phyloP scores from a whole-genome alignment of 352 stramenopile species.

The Pythium phragmiticola region DNA sequence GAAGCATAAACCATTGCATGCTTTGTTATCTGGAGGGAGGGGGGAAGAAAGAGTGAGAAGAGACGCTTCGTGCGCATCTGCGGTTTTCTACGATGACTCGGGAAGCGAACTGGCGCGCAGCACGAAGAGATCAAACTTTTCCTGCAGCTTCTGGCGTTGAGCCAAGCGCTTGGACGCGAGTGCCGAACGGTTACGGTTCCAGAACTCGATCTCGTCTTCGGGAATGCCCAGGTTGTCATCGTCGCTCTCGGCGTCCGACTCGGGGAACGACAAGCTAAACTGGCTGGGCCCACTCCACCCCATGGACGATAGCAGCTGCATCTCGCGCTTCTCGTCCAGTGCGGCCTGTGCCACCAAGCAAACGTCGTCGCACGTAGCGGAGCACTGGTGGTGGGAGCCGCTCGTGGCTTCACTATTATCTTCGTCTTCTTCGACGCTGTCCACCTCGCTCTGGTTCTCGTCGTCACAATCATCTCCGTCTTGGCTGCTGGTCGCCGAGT shows the following conservation, averaged over 20 bases:
- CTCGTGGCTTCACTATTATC: conserved; percentile 21
- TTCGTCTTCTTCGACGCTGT: conserved; percentile 32
- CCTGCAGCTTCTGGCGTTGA: conserved; percentile 81
- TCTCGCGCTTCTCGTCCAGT: conserved; percentile 71
- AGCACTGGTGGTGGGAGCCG: conserved; percentile 40
- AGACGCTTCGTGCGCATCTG: background rate
- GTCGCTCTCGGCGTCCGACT: conserved; percentile 73
- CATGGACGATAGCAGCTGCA: conserved; percentile 82
- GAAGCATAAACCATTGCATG: background rate
- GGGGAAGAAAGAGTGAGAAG: background rate
- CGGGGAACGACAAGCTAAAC: conserved; percentile 56
- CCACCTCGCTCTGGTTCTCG: conserved; percentile 42
- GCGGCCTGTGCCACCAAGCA: conserved; percentile 48
- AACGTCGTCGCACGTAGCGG: conserved; percentile 47
- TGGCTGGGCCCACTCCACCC: conserved; percentile 71
- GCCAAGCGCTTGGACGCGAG: conserved; percentile 75
- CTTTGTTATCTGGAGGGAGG: conserved; percentile 1
- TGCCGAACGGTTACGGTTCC: conserved; percentile 78
- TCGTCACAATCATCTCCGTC: conserved; percentile 33
- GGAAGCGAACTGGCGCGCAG: conserved; percentile 55
- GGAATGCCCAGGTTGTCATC: conserved; percentile 81
- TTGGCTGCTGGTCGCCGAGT: conserved; percentile 29
- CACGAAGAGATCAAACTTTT: conserved; percentile 86
- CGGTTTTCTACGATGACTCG: conserved; percentile 22
- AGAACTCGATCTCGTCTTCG: conserved; percentile 84